Conservation (phyloP, 2,329 filamentous ascomycete species). For the Fusarium duplospermum region DNA sequence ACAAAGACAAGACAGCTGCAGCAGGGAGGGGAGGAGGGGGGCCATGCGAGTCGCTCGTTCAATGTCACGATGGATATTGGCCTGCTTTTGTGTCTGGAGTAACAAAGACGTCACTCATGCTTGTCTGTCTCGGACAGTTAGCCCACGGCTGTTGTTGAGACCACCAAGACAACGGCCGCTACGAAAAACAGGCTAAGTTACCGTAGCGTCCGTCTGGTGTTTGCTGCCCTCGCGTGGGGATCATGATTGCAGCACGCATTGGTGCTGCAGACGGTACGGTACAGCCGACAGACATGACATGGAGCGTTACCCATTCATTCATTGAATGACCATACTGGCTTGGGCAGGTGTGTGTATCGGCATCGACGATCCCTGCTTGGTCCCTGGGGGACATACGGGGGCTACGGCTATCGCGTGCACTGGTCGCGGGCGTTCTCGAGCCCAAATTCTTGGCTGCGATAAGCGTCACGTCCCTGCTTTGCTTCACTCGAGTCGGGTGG, state of each 20-base stretch:
- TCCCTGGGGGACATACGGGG: neutral
- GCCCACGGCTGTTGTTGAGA: constrained; percentile 5
- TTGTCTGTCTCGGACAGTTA: neutral
- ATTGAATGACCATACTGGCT: constrained; percentile 10
- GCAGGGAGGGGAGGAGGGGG: constrained; percentile 13
- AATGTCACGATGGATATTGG: constrained; percentile 9
- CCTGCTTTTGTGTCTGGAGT: neutral
- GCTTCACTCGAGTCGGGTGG: neutral
- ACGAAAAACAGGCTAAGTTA: constrained; percentile 22
- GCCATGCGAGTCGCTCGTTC: neutral
- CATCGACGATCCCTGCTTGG: constrained; percentile 32
- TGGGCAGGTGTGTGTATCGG: constrained; percentile 21
- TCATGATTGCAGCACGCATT: neutral
- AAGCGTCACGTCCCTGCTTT: constrained; percentile 40
- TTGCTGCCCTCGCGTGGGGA: constrained; percentile 10
- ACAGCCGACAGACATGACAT: neutral
- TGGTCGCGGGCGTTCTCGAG: constrained; percentile 23
- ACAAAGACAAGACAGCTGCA: constrained; percentile 14
- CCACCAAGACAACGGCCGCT: neutral
- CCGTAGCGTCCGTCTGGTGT: constrained; percentile 11
- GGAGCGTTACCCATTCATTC: constrained; percentile 23
- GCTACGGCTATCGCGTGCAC: constrained; percentile 38
- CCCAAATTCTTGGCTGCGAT: constrained; percentile 34
- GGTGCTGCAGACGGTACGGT: neutral
- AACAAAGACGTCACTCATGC: neutral